A percentile compares a stretch with the other conserved stretches of the same genome.
Conservation (phyloP, 2,329 filamentous ascomycete species). For the Hypoxylon sp. region DNA sequence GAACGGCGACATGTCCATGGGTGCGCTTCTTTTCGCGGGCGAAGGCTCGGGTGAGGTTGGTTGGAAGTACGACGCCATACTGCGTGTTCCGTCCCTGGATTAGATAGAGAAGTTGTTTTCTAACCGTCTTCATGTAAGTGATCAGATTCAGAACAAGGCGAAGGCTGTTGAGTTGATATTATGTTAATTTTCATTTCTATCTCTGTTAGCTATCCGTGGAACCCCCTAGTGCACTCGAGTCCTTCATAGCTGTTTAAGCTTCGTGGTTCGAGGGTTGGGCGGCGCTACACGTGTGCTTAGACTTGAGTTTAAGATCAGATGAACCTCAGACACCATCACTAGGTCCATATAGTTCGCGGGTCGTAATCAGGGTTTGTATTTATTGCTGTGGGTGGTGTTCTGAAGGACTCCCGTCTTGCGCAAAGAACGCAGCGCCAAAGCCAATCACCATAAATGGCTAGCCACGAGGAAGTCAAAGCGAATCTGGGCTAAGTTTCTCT, state of each 20-base stretch:
- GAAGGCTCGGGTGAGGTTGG: neutral
- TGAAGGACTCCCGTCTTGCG: neutral
- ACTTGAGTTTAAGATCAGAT: neutral
- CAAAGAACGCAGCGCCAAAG: neutral
- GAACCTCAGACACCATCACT: neutral
- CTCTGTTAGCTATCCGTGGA: neutral
- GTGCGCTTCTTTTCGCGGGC: neutral
- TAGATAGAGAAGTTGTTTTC: neutral
- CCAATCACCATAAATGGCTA: neutral
- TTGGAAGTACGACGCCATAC: neutral
- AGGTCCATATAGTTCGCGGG: neutral
- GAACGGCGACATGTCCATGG: conserved; percentile 7
- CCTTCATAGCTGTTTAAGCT: neutral
- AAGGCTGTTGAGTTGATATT: neutral
- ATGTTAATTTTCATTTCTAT: neutral
- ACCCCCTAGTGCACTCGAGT: neutral
- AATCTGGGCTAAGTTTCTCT: neutral
- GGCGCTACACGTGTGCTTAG: conserved; percentile 12
- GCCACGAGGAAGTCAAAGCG: neutral
- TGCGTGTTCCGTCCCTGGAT: neutral
- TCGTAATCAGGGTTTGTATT: neutral
- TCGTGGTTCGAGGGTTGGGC: neutral
- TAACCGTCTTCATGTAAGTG: neutral
- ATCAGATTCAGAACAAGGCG: neutral
- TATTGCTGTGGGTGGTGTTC: no score